Conservation (phyloP, 2,329 filamentous ascomycete species). For the Cordyceps tenuipes region DNA sequence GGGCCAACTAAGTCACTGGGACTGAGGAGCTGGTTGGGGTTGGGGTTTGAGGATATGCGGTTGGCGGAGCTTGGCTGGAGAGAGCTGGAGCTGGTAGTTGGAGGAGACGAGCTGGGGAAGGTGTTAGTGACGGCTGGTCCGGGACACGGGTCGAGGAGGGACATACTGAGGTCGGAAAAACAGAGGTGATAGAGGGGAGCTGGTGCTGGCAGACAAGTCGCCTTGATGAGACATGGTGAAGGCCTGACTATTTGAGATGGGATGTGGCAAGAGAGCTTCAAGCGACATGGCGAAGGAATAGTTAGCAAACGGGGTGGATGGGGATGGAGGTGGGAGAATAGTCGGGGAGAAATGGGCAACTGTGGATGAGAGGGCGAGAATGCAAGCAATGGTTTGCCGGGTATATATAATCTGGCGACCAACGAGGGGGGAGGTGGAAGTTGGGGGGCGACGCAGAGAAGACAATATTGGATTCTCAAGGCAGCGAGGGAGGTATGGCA, state of each 20-base stretch:
- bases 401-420: neutral
- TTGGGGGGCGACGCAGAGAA: neutral
- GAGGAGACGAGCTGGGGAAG: slow-evolving; percentile 26
- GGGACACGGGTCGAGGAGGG: neutral
- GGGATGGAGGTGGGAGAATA: slow-evolving; percentile 2
- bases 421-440: neutral
- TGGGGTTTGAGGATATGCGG: slow-evolving; percentile 39
- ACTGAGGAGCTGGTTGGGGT: slow-evolving; percentile 51
- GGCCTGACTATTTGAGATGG: neutral
- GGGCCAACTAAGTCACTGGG: slow-evolving; percentile 67
- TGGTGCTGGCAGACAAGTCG: slow-evolving; percentile 1
- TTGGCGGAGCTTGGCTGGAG: slow-evolving; percentile 45
- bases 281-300: neutral
- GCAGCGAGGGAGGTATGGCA: neutral
- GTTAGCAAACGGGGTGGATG: neutral
- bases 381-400: neutral
- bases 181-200: slow-evolving; percentile 32
- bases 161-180: slow-evolving; percentile 45
- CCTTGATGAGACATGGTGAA: slow-evolving; percentile 2
- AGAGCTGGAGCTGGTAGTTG: slow-evolving; percentile 35
- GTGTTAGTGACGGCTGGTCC: neutral
- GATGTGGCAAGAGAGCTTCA: neutral
- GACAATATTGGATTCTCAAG: neutral
- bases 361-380: neutral
- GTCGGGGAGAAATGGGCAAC: neutral